A percentile compares a stretch with the other conserved stretches of the same genome.
These are phyloP conservation scores for Sesbania bispinosa DNA, from an alignment of 306 rosid species.

Conservation along the genomic window DNA sequence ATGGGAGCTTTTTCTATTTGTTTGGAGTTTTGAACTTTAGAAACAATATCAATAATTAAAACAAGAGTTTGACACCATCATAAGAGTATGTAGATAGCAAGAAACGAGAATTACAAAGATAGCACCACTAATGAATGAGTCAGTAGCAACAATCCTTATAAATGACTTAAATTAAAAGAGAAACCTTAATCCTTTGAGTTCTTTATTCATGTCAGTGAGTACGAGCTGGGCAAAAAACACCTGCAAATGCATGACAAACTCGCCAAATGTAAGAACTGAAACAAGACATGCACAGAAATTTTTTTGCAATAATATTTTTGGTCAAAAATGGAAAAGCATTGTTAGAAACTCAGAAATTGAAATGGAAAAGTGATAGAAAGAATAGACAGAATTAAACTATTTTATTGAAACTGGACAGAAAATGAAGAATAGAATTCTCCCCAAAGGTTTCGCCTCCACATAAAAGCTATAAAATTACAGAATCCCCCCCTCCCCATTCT, in stretches of 20 bases:
- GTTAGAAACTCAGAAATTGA: not conserved
- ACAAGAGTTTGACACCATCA: not conserved
- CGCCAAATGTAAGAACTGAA: slow-evolving; percentile 9
- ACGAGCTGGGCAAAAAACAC: slow-evolving; percentile 87
- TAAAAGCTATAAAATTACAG: too few species aligned
- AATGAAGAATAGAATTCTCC: not conserved
- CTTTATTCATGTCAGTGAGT: slow-evolving; percentile 83
- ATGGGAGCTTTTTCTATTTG: not conserved
- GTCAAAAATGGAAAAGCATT: not conserved
- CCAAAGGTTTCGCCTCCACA: not conserved
- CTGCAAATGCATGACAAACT: slow-evolving; percentile 43
- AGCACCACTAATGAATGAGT: not conserved
- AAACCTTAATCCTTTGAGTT: slow-evolving; percentile 84
- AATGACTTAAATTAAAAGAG: slow-evolving; percentile 20
- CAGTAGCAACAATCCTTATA: slow-evolving; percentile 13
- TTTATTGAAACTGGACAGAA: not conserved
- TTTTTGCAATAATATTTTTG: not conserved
- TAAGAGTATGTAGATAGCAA: slow-evolving; percentile 7
- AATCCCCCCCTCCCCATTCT: too few species aligned
- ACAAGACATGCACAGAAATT: slow-evolving; percentile 1
- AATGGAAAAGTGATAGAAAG: not conserved
- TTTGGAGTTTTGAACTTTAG: not conserved
- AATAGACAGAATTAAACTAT: not conserved
- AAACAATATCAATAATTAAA: not conserved
- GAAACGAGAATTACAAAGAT: slow-evolving; percentile 1